phyloP scores from a whole-genome alignment of 192 early-diverging fungal species.

The Radiomyces spectabilis region DNA sequence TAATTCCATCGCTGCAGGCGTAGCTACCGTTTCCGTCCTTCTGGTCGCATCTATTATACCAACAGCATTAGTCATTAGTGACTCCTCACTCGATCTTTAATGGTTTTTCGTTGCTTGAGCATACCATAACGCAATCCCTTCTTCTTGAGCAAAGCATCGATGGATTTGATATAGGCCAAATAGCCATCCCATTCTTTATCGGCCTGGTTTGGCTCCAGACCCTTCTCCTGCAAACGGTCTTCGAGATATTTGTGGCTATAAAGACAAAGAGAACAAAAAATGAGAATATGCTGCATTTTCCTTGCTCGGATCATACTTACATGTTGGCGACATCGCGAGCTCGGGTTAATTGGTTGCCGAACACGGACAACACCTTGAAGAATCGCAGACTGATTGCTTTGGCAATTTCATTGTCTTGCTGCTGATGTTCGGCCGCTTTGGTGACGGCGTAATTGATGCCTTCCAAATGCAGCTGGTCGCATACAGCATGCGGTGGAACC shows the following conservation, averaged over 20 bases:
- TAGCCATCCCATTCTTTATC: constrained; percentile 36
- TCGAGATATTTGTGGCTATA: constrained; percentile 35
- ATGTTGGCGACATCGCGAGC: constrained; percentile 28
- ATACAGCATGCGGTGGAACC: constrained; percentile 21
- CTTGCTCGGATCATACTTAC: constrained; percentile 16
- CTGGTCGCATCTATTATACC: not conserved
- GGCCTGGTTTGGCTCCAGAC: constrained; percentile 8
- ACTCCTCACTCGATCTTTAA: no score
- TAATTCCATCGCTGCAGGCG: constrained; percentile 9
- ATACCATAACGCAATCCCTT: constrained; percentile 29
- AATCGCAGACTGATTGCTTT: constrained; percentile 27
- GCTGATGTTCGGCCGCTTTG: constrained; percentile 13
- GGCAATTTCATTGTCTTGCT: constrained; percentile 5
- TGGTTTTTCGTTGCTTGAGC: no score
- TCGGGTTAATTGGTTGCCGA: constrained; percentile 25
- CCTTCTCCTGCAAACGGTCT: constrained; percentile 9
- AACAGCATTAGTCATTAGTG: no score
- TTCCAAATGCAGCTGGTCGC: constrained; percentile 29
- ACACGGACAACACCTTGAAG: constrained; percentile 35
- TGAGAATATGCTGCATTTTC: not conserved
- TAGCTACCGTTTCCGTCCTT: not conserved
- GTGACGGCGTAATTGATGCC: constrained; percentile 27
- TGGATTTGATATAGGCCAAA: constrained; percentile 28
- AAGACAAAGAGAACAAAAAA: not conserved
- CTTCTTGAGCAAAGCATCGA: constrained; percentile 33